These are phyloP conservation scores for Chaetomium sp. DNA, from an alignment of 2,329 filamentous ascomycete species.

Conservation along the genomic window DNA sequence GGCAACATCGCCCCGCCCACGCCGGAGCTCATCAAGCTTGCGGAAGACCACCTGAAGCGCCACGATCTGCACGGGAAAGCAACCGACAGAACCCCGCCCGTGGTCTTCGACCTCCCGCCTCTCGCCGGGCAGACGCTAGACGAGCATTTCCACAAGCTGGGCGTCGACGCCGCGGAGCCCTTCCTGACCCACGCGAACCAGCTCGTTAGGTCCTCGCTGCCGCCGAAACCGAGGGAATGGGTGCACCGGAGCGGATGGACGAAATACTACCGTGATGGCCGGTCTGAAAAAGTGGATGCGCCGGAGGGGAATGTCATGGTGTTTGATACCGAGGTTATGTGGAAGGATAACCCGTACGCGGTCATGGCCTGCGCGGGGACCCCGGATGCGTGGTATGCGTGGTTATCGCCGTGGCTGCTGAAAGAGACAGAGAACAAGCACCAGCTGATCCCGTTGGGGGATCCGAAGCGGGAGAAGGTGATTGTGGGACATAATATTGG, in stretches of 20 bases:
- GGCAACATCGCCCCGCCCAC: slow-evolving; percentile 48
- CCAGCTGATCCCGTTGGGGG: slow-evolving; percentile 82
- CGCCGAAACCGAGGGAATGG: slow-evolving; percentile 64
- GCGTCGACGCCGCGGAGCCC: slow-evolving; percentile 79
- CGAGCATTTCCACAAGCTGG: slow-evolving; percentile 88
- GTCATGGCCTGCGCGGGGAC: slow-evolving; percentile 95
- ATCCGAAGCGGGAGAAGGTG: slow-evolving; percentile 64
- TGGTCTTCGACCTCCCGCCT: slow-evolving; percentile 77
- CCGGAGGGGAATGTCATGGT: slow-evolving; percentile 78
- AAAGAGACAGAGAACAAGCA: slow-evolving; percentile 69
- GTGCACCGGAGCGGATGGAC: slow-evolving; percentile 81
- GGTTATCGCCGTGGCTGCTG: slow-evolving; percentile 92
- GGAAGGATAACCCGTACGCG: slow-evolving; percentile 83
- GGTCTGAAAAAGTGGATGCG: slow-evolving; percentile 61
- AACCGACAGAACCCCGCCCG: slow-evolving; percentile 65
- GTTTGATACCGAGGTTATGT: slow-evolving; percentile 97
- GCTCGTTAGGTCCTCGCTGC: slow-evolving; percentile 58
- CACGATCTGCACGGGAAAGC: slow-evolving; percentile 91
- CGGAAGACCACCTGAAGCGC: slow-evolving; percentile 71
- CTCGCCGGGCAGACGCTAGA: slow-evolving; percentile 78
- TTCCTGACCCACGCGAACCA: slow-evolving; percentile 69
- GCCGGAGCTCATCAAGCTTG: slow-evolving; percentile 68
- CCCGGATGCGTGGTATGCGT: slow-evolving; percentile 89
- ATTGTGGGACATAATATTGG: slow-evolving; percentile 94
- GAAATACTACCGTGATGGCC: slow-evolving; percentile 74